Evolutionary conservation across 805 yeast species (phyloP), one percentile per base, ranked within the genome.

Genomic region (Ogataea degrootiae): DNA sequence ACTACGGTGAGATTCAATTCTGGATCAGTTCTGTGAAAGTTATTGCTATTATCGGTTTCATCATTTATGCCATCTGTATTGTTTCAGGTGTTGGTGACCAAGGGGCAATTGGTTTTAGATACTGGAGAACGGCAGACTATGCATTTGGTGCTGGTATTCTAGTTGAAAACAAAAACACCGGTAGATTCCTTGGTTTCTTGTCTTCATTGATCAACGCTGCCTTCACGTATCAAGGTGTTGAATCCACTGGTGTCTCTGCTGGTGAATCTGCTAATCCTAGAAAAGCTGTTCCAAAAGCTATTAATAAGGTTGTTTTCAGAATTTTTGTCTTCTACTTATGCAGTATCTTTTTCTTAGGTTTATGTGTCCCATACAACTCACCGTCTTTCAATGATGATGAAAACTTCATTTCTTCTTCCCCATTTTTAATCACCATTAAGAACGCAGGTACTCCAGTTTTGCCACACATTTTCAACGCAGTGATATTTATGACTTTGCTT

Each of bases 201-300:
- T 71, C 81, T 9, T 82, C 89, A 5, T 71, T 85, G 58, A 75
- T 85, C 52, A 78, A 78, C 48, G 87, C 91, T 33, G 85, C 87
- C n/a, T 85, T 85, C 71, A 85, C 91, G 21, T 85, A 76, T 65
- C 90, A 84, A 68, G 91, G 91, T 65, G 82, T 85, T 43, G 92
- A 85, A 64, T 71, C 83, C 61, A 80, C 83, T 22, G 91, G 90
- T 65, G 74, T 85, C 46, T 72, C 87, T 3, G 86, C 87, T 33
- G 89, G 90, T 67, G 94, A 85, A 67, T 74, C 84, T 43, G 72
- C 73, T 29, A 81, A 82, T 62, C 89, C 90, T 46, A 71, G 83
- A 63, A 81, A 77, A 54, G 70, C 87, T 23, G 83, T 85, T 48
- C 90, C 91, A 48, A 75, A 76, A 43, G 89, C 91, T 35, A 82